Base-by-base conservation (phyloP, 2,329 filamentous ascomycete species). In the Colletotrichum paranaense region DNA sequence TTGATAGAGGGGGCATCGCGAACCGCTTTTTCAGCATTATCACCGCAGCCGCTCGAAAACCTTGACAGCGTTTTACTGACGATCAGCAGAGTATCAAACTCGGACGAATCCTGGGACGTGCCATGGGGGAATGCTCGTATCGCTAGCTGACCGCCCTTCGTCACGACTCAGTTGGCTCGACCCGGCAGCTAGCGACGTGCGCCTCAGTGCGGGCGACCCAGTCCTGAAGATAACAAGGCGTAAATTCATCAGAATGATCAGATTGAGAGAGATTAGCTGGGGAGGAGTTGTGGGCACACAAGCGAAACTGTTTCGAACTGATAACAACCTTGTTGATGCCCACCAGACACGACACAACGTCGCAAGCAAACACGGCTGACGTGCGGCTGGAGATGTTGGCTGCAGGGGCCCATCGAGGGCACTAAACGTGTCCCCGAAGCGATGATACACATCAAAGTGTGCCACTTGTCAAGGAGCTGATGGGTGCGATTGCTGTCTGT, bases 281-380 rank as follows among this genome's bases (percentile, higher is more conserved):
- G 19, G n/a, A 1, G 19, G 58, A 6, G 26, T 32, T 52, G 65
- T 26, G 49, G 3, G 19, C 56, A 30, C 14, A 30, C 32, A 60
- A 38, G 60, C 16, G 24, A 28, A 30, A 19, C 22, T 28, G 65
- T 63, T 68, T 63, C 60, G 65, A 49, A 63, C 56, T 26, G 9
- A 55, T 30, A 42, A 19, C 49, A 62, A 46, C 52, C 56, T 24
- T 14, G 42, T 49, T n/a, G 58, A 53, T 26, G 30, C 58, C 65
- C 65, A 68, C 63, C 32, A 16, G 9, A 52, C 11, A 42, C n/a
- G 7, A 68, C 30, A 12, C 24, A 70, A 32, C 26, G 58, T 58
- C 57, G 57, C 52, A 68, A 46, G 38, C 58, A 42, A 57, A 62
- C 38, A 32, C 24, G 55, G 24, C 26, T 35, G 42, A 24, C 24